Evolutionary conservation across 768 basidiomycete genomes (phyloP).

Genomic region (Trametes elegans): DNA sequence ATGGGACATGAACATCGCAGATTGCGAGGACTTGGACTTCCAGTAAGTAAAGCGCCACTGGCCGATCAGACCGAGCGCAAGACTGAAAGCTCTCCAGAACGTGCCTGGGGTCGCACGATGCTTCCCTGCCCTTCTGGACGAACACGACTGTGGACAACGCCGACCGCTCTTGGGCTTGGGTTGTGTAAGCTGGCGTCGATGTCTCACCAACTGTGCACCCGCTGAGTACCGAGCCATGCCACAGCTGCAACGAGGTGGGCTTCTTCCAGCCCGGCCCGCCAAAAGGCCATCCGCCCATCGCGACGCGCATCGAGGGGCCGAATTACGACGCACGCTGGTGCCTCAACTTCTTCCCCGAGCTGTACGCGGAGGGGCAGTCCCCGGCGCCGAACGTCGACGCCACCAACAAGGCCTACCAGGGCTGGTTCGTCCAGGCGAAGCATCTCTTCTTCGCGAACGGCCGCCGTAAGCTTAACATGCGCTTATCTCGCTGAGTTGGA

Average conservation of each 20-base stretch:
- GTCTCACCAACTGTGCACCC: slow-evolving; percentile 31
- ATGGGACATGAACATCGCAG: slow-evolving; percentile 30
- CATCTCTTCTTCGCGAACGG: slow-evolving; percentile 69
- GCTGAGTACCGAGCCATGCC: slow-evolving; percentile 40
- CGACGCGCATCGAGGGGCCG: slow-evolving; percentile 48
- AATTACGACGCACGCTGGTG: slow-evolving; percentile 61
- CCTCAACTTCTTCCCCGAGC: slow-evolving; percentile 56
- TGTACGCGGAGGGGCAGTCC: slow-evolving; percentile 36
- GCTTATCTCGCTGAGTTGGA: not conserved
- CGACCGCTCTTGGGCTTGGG: slow-evolving; percentile 67
- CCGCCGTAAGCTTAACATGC: slow-evolving; percentile 42
- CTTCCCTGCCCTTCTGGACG: slow-evolving; percentile 46
- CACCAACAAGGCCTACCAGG: slow-evolving; percentile 50
- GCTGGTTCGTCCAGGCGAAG: slow-evolving; percentile 59
- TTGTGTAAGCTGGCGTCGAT: slow-evolving; percentile 40
- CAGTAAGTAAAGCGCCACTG: not conserved
- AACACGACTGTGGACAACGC: slow-evolving; percentile 52
- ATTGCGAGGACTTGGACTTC: slow-evolving; percentile 38
- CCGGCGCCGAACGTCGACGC: slow-evolving; percentile 33
- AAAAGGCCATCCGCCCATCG: slow-evolving; percentile 37
- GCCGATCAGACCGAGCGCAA: not conserved
- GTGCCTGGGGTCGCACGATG: slow-evolving; percentile 34
- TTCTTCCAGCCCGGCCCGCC: slow-evolving; percentile 38
- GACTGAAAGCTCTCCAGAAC: not conserved
- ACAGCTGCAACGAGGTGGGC: slow-evolving; percentile 69